These are phyloP conservation scores for Colletotrichum karsti DNA, from an alignment of 2,329 filamentous ascomycete species.

Conservation along the genomic window DNA sequence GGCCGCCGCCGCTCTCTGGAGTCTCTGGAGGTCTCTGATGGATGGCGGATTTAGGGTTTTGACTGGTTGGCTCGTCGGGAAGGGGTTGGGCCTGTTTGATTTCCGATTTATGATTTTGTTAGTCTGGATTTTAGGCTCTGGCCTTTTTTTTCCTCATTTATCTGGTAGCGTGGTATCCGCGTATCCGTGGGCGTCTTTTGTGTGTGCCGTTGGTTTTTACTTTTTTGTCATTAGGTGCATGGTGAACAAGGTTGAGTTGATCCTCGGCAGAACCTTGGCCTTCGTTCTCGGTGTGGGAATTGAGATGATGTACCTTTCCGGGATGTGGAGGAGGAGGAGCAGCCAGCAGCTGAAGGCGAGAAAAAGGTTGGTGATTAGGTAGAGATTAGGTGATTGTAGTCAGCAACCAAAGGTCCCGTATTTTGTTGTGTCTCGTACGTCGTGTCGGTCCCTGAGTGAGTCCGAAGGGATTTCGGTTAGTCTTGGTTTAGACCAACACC, in stretches of 20 bases:
- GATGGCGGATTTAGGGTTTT: slow-evolving; percentile 5
- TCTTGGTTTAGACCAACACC: no score
- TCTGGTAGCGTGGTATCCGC: neutral
- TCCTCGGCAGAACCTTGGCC: neutral
- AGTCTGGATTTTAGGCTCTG: neutral
- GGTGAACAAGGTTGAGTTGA: neutral
- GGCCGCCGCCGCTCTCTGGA: neutral
- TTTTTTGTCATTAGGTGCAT: slow-evolving; percentile 2
- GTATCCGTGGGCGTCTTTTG: neutral
- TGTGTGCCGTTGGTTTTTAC: neutral
- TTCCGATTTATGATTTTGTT: neutral
- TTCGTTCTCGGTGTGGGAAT: neutral
- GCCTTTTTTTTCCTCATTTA: neutral
- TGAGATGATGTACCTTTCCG: slow-evolving; percentile 4
- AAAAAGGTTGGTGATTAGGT: slow-evolving; percentile 9
- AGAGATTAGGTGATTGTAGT: neutral
- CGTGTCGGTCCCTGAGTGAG: no score
- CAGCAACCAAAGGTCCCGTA: neutral
- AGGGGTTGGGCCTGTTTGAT: neutral
- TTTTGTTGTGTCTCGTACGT: neutral
- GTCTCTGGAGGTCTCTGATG: no score
- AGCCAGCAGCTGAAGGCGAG: no score
- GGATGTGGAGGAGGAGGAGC: neutral
- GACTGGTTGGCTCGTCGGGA: neutral
- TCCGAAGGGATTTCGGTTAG: no score